Evolutionary conservation across 176 grass and related monocot species (phyloP).

Genomic region (Tuctoria greenei): DNA sequence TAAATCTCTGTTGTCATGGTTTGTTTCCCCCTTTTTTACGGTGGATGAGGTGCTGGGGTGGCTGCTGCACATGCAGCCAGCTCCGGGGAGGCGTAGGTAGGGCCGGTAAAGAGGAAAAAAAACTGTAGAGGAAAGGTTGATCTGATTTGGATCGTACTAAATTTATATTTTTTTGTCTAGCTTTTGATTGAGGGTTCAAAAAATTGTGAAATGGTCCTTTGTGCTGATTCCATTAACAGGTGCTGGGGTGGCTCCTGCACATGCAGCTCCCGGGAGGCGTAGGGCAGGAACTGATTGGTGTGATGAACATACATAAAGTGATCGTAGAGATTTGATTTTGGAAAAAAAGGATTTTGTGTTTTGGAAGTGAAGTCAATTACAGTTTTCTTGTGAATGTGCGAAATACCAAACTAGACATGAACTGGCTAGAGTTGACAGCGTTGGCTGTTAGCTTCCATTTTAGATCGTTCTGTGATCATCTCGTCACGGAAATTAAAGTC

Average conservation of each 20-base stretch:
- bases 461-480: background rate
- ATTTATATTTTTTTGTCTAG: no score
- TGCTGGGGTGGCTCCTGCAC: background rate
- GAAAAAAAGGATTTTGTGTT: background rate
- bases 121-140: no score
- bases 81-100: background rate
- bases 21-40: background rate
- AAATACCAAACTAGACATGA: background rate
- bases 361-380: background rate
- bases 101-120: no score
- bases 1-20: background rate
- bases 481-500: background rate
- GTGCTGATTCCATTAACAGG: no score
- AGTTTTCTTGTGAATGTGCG: background rate
- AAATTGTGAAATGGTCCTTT: no score
- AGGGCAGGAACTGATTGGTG: background rate
- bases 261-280: background rate
- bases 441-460: background rate
- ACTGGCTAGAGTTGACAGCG: background rate
- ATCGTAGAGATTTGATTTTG: background rate
- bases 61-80: no score
- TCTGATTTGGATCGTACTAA: no score
- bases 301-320: slow-evolving; percentile 5
- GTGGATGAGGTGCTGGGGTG: background rate
- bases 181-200: no score